Evolutionary conservation across 78 protist genomes (phyloP).

Genomic region (Polysphondylium violaceum): DNA sequence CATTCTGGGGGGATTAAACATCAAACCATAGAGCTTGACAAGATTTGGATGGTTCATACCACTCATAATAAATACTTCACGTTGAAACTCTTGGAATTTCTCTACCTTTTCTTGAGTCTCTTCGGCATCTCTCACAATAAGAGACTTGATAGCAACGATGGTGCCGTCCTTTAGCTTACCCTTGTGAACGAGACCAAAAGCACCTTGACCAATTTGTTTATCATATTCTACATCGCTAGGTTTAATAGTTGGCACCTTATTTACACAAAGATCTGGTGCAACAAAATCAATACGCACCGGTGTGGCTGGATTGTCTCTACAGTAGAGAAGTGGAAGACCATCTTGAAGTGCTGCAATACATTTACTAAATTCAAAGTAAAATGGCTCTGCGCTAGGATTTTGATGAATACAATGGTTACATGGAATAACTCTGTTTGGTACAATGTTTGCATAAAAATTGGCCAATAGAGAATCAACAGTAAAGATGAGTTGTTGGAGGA

Average conservation of each 20-base stretch:
- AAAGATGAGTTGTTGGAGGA: constrained; percentile 47
- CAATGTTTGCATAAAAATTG: constrained; percentile 39
- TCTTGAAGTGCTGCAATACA: constrained; percentile 71
- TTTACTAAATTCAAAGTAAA: constrained; percentile 45
- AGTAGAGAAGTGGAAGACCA: constrained; percentile 48
- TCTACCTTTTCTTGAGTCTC: constrained; percentile 51
- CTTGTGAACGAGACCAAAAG: constrained; percentile 70
- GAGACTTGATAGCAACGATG: constrained; percentile 65
- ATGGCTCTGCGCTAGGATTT: constrained; percentile 50
- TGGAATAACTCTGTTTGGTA: constrained; percentile 41
- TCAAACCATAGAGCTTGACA: constrained; percentile 72
- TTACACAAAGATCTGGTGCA: constrained; percentile 69
- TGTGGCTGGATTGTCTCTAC: constrained; percentile 50
- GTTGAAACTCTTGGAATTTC: constrained; percentile 80
- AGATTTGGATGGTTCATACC: constrained; percentile 72
- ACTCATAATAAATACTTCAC: constrained; percentile 79
- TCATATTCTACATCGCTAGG: constrained; percentile 46
- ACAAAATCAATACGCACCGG: constrained; percentile 61
- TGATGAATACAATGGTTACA: constrained; percentile 65
- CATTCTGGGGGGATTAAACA: constrained; percentile 74
- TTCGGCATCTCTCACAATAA: constrained; percentile 22
- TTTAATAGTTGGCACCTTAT: constrained; percentile 52
- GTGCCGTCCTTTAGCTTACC: constrained; percentile 34
- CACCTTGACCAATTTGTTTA: constrained; percentile 79
- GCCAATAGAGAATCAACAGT: constrained; percentile 53